Evolutionary conservation across 768 basidiomycete species (phyloP), one percentile per base, ranked within the genome.

Genomic region (Stropharia rugosoannulata): DNA sequence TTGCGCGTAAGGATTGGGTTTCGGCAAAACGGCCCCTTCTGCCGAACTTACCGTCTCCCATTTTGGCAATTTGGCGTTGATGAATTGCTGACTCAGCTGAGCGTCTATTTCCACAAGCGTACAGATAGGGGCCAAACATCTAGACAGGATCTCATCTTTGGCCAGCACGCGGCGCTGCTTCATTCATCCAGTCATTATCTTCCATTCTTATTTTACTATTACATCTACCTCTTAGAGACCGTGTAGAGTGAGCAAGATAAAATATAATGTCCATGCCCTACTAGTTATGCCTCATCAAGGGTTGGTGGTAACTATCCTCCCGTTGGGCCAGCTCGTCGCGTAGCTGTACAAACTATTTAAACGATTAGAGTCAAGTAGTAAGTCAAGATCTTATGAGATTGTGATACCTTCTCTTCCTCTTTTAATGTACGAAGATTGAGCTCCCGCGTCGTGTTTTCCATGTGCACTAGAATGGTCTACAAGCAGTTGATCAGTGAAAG

Each of bases 401-500:
- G 9, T 32, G 1, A 59, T 60, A 87, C 88, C 62, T 74, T 73
- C 54, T 80, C 75, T 61, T 89, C 87, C 62, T 86, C 85, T 10
- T 68, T 69, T 3, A 78, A 62, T 1, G 78, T 84, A 57, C 75
- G 73, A 16, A 72, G 62, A 63, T 86, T 80, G 35, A 85, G 71
- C 13, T 78, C 74, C 54, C 76, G 73, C 45, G 80, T 78, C 2
- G 72, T 75, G 41, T 81, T 78, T 58, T 89, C 81, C 81, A 87
- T 86, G 62, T 89, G 85, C 1, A 89, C 84, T 7, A 90, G 76
- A 49, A 90, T 73, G 0, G 86, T 89, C 85, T 87, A 36, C 16
- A 16, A 48, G 36, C 6, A 15, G 27, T 37, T 32, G 16, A 35
- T 44, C 13, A 19, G 15, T 16, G 35, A 57, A 32, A 35, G 37